Conservation (phyloP, 352 stramenopile species). For the Globisporangium polare region DNA sequence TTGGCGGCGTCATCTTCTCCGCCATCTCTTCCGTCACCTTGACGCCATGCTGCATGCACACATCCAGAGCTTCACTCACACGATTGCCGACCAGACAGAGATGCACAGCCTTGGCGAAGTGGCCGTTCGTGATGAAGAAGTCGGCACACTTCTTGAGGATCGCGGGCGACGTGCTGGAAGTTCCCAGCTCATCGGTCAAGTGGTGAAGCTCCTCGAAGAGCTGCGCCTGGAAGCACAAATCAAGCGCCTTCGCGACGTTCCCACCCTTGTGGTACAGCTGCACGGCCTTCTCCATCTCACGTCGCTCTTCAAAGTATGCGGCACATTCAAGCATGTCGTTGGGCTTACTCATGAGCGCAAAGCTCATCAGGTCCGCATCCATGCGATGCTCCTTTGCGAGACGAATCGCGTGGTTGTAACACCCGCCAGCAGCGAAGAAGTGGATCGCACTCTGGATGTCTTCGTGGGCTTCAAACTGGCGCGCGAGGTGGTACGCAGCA, state of each 20-base stretch:
- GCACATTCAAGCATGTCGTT: constrained; percentile 89
- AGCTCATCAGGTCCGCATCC: constrained; percentile 90
- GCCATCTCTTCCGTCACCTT: constrained; percentile 91
- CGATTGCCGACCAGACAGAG: constrained; percentile 79
- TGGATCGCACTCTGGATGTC: constrained; percentile 87
- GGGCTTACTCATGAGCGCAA: constrained; percentile 86
- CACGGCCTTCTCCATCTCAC: constrained; percentile 93
- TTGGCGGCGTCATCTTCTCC: constrained; percentile 89
- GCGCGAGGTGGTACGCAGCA: constrained; percentile 82
- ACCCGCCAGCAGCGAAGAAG: constrained; percentile 86
- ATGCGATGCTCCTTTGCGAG: constrained; percentile 88
- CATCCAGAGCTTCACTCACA: constrained; percentile 79
- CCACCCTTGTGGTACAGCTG: constrained; percentile 93
- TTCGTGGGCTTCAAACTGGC: constrained; percentile 81
- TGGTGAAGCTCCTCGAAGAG: constrained; percentile 86
- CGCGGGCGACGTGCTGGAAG: constrained; percentile 60
- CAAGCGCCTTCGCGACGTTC: constrained; percentile 87
- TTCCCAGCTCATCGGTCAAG: constrained; percentile 80
- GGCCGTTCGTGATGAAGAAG: constrained; percentile 91
- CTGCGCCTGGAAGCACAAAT: constrained; percentile 91
- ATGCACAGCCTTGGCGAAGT: constrained; percentile 91
- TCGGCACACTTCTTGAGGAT: constrained; percentile 90
- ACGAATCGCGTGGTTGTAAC: constrained; percentile 94
- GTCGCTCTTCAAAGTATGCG: constrained; percentile 89
- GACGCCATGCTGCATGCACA: constrained; percentile 89